phyloP scores from a whole-genome alignment of 1,284 basidiomycete species.

The Peniophora sp. region DNA sequence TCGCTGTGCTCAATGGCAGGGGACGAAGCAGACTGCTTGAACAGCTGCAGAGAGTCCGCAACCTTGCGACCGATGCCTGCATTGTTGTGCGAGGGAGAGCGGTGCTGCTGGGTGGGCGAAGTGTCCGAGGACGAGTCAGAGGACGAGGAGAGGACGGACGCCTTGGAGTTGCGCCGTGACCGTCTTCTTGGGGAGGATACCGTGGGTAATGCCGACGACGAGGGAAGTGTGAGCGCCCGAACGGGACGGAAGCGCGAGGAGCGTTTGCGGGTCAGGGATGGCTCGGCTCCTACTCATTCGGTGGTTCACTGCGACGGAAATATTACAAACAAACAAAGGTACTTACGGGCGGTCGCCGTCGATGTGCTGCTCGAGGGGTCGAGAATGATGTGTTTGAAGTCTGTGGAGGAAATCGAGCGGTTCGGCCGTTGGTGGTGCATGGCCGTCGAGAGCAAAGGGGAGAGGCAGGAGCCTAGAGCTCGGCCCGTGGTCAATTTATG shows the following conservation, averaged over 20 bases:
- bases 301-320: no score
- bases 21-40: slow-evolving; percentile 58
- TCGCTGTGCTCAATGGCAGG: slow-evolving; percentile 32
- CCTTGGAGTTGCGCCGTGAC: slow-evolving; percentile 26
- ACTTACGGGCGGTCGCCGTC: no score
- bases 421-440: no score
- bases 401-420: no score
- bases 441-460: no score
- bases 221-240: slow-evolving; percentile 8
- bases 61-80: slow-evolving; percentile 69
- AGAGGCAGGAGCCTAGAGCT: no score
- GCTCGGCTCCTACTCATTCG: no score
- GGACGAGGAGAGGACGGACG: slow-evolving; percentile 4
- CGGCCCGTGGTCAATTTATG: no score
- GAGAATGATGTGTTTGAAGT: no score
- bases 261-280: no score
- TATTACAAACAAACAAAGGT: no score
- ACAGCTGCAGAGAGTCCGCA: slow-evolving; percentile 69
- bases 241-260: slow-evolving; percentile 12
- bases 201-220: slow-evolving; percentile 3
- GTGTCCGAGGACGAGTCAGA: slow-evolving; percentile 15
- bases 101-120: slow-evolving; percentile 23
- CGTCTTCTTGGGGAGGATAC: slow-evolving; percentile 9
- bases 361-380: no score
- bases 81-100: slow-evolving; percentile 16